phyloP scores from a whole-genome alignment of 371 early-diverging fungal genomes.

The Smittium mucronatum region DNA sequence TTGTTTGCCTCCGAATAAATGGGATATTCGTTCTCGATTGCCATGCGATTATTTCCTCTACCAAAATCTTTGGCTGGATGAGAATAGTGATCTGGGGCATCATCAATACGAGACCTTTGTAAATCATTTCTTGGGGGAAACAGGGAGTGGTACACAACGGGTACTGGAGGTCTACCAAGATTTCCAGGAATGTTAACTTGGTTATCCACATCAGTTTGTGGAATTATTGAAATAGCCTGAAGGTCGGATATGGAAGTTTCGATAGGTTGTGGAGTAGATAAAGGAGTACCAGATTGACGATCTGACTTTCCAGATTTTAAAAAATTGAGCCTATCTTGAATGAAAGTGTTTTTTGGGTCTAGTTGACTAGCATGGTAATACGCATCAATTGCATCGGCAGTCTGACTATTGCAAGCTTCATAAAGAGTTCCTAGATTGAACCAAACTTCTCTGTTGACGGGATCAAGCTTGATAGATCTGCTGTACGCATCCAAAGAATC shows the following conservation, averaged over 20 bases:
- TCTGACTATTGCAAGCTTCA: slow-evolving; percentile 94
- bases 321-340: slow-evolving; percentile 46
- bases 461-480: slow-evolving; percentile 85
- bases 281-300: slow-evolving; percentile 15
- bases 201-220: slow-evolving; percentile 21
- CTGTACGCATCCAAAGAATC: slow-evolving; percentile 96
- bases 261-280: slow-evolving; percentile 24
- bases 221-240: slow-evolving; percentile 16
- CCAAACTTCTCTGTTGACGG: slow-evolving; percentile 95
- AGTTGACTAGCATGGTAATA: slow-evolving; percentile 86
- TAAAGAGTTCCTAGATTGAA: slow-evolving; percentile 91
- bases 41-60: not conserved
- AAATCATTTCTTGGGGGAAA: not conserved
- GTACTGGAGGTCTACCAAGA: slow-evolving; percentile 28
- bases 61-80: not conserved
- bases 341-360: slow-evolving; percentile 69
- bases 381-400: slow-evolving; percentile 92
- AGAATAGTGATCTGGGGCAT: not conserved
- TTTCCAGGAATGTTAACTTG: slow-evolving; percentile 24
- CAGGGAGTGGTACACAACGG: not conserved
- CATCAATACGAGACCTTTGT: not conserved
- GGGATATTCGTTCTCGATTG: not conserved
- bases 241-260: slow-evolving; percentile 22
- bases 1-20: not conserved
- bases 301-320: slow-evolving; percentile 25